Conservation (phyloP, 345 rosid species). For the Psidium guajava region DNA sequence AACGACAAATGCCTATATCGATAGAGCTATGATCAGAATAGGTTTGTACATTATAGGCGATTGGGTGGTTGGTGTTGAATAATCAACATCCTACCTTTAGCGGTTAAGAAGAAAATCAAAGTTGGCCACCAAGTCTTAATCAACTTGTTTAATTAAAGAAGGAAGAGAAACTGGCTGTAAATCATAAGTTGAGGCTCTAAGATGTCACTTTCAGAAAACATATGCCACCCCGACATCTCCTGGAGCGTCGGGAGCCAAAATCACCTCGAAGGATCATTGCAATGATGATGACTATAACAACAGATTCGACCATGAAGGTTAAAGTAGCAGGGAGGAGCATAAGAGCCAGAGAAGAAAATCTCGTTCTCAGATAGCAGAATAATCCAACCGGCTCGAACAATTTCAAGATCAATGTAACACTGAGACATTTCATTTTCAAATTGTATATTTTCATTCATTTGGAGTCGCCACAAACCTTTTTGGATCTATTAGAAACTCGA, state of each 20-base stretch:
- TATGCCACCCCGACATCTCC: too few species aligned
- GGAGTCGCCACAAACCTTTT: too few species aligned
- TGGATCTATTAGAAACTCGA: too few species aligned
- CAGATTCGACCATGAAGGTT: background rate
- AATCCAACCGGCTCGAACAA: background rate
- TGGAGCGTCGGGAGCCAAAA: background rate
- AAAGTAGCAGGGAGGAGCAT: background rate
- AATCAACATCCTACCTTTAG: background rate
- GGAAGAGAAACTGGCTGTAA: background rate
- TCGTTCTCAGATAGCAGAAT: background rate
- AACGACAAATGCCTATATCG: background rate
- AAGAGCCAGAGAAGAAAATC: background rate
- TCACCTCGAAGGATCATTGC: background rate
- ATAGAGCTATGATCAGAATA: background rate
- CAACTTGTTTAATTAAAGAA: background rate
- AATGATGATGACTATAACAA: slow-evolving; percentile 2
- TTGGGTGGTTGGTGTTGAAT: background rate
- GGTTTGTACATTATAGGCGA: background rate
- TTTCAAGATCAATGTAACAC: slow-evolving; percentile 7
- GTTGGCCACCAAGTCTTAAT: background rate
- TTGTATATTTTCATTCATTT: too few species aligned
- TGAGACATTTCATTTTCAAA: too few species aligned
- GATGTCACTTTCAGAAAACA: background rate
- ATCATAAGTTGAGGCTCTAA: background rate
- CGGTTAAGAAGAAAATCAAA: background rate